A percentile compares a stretch with the other conserved stretches of the same genome.
phyloP scores from a whole-genome alignment of 1,284 basidiomycete species.

The Apiotrichum montevideense region DNA sequence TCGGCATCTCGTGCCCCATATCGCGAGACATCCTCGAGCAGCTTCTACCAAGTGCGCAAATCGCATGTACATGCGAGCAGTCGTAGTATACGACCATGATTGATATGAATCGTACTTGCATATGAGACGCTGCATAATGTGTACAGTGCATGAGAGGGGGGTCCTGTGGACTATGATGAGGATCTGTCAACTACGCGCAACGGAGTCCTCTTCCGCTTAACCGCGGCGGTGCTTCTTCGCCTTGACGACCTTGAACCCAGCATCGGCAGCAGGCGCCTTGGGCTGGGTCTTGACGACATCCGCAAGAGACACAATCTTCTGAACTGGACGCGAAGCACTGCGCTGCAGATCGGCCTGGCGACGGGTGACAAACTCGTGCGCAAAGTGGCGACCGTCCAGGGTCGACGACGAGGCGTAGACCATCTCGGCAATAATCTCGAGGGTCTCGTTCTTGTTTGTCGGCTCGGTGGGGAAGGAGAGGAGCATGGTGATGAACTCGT shows the following conservation, averaged over 20 bases:
- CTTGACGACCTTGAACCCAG: constrained; percentile 85
- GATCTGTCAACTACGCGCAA: too few species aligned
- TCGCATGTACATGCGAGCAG: too few species aligned
- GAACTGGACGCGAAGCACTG: constrained; percentile 4
- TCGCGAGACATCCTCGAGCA: too few species aligned
- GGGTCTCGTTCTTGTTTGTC: constrained; percentile 52
- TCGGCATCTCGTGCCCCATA: too few species aligned
- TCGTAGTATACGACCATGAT: too few species aligned
- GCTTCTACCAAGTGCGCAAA: too few species aligned
- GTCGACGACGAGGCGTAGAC: constrained; percentile 93
- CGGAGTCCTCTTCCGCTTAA: not conserved
- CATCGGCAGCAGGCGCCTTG: constrained; percentile 65
- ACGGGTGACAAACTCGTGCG: constrained; percentile 77
- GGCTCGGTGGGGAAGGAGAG: constrained; percentile 85
- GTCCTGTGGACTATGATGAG: too few species aligned
- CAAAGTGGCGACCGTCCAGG: constrained; percentile 89
- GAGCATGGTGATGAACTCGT: constrained; percentile 87
- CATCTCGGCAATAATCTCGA: constrained; percentile 83
- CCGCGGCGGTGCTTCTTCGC: constrained; percentile 68
- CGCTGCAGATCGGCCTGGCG: constrained; percentile 67
- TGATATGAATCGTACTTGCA: too few species aligned
- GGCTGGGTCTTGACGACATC: constrained; percentile 78
- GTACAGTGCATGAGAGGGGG: too few species aligned
- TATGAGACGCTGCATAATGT: too few species aligned
- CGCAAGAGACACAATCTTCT: constrained; percentile 26